Evolutionary conservation across 441 rosid species (phyloP).

Genomic region (Mallotus repandus): DNA sequence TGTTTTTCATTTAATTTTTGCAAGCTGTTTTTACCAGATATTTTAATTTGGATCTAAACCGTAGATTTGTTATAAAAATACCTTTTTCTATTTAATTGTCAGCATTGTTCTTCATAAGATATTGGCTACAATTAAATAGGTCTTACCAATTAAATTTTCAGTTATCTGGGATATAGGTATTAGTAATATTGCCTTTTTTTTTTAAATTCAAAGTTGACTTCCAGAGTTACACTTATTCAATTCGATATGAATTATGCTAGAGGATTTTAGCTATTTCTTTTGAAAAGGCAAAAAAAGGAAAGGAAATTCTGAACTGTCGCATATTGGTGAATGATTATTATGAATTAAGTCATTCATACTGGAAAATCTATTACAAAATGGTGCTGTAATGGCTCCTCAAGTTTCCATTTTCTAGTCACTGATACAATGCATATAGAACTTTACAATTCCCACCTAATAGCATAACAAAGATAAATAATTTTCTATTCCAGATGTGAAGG

Average conservation of each 20-base stretch:
- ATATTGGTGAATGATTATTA: not conserved
- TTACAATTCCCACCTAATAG: not conserved
- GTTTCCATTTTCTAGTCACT: not conserved
- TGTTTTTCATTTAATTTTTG: not conserved
- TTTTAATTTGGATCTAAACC: not conserved
- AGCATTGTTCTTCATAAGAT: not conserved
- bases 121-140: not conserved
- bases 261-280: not conserved
- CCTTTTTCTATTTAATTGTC: not conserved
- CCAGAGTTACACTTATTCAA: not conserved
- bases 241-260: not conserved
- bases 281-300: not conserved
- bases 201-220: not conserved
- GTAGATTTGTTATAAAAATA: not conserved
- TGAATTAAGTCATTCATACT: not conserved
- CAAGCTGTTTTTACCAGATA: not conserved
- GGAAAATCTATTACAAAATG: not conserved
- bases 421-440: not conserved
- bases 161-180: not conserved
- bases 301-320: not conserved
- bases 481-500: not conserved
- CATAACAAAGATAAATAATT: not conserved
- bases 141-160: not conserved
- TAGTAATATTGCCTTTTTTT: not conserved
- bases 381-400: not conserved